These are phyloP conservation scores for Colletotrichum paranaense DNA, from an alignment of 2,329 filamentous ascomycete genomes.

Conservation along the genomic window DNA sequence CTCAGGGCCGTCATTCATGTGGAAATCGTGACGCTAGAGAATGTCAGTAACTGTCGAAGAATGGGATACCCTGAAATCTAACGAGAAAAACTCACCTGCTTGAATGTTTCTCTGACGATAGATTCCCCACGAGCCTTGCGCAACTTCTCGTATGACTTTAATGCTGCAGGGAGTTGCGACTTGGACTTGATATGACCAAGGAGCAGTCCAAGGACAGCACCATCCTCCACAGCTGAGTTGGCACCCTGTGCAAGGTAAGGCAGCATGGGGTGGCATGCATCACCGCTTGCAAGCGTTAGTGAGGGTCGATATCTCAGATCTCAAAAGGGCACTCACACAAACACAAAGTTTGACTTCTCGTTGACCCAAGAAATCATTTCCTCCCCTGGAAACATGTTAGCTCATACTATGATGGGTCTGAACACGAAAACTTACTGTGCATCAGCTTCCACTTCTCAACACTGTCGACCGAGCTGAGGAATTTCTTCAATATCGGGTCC, in stretches of 20 bases:
- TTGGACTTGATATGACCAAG: conserved; percentile 61
- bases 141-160: conserved; percentile 57
- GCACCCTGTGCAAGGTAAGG: conserved; percentile 74
- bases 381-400: conserved; percentile 45
- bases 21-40: conserved; percentile 60
- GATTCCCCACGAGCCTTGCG: conserved; percentile 60
- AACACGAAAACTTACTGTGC: conserved; percentile 49
- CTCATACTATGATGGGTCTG: conserved; percentile 1
- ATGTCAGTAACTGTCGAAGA: not conserved
- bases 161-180: conserved; percentile 56
- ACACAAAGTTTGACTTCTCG: conserved; percentile 60
- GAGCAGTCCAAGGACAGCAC: conserved; percentile 70
- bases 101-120: conserved; percentile 72
- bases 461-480: conserved; percentile 61
- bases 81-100: conserved; percentile 13
- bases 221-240: conserved; percentile 76
- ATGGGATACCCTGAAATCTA: conserved; percentile 8
- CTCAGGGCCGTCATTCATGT: conserved; percentile 65
- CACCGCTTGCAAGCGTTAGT: conserved; percentile 55
- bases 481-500: conserved; percentile 67
- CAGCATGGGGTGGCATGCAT: conserved; percentile 73
- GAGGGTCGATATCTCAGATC: not conserved
- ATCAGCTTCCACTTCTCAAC: conserved; percentile 79
- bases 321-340: conserved; percentile 47
- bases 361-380: conserved; percentile 68